Evolutionary conservation across 1,284 basidiomycete species (phyloP).

Genomic region (Vanrija humicola): DNA sequence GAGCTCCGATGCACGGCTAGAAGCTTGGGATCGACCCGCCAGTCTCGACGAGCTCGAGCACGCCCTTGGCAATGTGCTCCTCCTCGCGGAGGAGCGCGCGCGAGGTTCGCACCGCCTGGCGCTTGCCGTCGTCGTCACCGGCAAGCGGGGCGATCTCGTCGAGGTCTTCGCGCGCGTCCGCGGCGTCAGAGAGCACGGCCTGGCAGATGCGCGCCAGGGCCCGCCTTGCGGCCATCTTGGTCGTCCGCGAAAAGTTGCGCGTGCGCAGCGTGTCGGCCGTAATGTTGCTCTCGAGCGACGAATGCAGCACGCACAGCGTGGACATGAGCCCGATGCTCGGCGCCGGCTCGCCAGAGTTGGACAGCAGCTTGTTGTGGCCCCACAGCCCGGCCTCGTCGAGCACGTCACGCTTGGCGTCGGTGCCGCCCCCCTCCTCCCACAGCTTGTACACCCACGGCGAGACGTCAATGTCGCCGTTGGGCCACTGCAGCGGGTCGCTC

Average conservation of each 20-base stretch:
- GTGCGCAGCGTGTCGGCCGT: slow-evolving; percentile 5
- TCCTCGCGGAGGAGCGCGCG: slow-evolving; percentile 16
- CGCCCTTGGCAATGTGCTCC: slow-evolving; percentile 6
- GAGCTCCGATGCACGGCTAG: not conserved
- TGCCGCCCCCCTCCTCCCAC: slow-evolving; percentile 22
- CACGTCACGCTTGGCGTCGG: slow-evolving; percentile 9
- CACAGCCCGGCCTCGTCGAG: slow-evolving; percentile 15
- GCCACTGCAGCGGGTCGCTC: slow-evolving; percentile 28
- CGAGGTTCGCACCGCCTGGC: slow-evolving; percentile 1
- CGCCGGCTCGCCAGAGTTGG: slow-evolving; percentile 17
- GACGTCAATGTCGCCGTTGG: slow-evolving; percentile 58
- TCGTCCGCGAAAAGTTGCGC: slow-evolving; percentile 9
- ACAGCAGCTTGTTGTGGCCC: slow-evolving; percentile 14
- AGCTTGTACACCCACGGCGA: slow-evolving; percentile 57
- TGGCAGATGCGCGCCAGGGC: slow-evolving; percentile 11
- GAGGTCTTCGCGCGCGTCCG: slow-evolving; percentile 8
- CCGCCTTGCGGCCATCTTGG: slow-evolving; percentile 6
- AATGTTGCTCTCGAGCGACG: slow-evolving; percentile 4
- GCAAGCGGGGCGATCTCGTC: not conserved
- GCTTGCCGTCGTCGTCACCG: slow-evolving; percentile 2
- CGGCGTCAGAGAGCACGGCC: slow-evolving; percentile 8
- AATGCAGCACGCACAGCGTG: slow-evolving; percentile 11
- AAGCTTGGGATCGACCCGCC: slow-evolving; percentile 12
- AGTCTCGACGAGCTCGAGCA: slow-evolving; percentile 10
- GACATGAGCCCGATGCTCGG: slow-evolving; percentile 14